phyloP scores from a whole-genome alignment of 2,329 filamentous ascomycete species.

The Stachybotrys chlorohalonatus region DNA sequence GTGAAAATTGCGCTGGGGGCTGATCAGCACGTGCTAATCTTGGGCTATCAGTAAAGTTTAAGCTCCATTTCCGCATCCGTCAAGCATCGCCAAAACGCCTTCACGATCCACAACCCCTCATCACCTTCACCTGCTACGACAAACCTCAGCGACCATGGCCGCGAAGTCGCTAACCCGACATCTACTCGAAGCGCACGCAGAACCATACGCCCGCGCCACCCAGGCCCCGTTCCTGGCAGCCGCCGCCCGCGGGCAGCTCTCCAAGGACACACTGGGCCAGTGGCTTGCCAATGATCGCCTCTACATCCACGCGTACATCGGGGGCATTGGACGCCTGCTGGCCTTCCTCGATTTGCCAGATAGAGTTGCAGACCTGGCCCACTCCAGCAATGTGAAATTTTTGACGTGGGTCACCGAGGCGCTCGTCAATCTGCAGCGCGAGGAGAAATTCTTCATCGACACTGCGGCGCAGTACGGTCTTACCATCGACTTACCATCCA shows the following conservation, averaged over 20 bases:
- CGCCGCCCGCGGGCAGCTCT: slow-evolving; percentile 53
- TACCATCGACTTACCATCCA: slow-evolving; percentile 28
- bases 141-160: neutral
- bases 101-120: neutral
- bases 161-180: neutral
- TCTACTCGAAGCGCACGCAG: neutral
- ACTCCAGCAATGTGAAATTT: slow-evolving; percentile 36
- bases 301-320: slow-evolving; percentile 62
- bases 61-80: too few relatives aligned
- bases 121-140: neutral
- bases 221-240: slow-evolving; percentile 57
- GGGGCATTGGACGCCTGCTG: slow-evolving; percentile 56
- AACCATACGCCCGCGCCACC: slow-evolving; percentile 43
- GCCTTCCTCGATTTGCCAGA: slow-evolving; percentile 39
- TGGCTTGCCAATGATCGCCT: slow-evolving; percentile 68
- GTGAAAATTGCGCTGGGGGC: too few relatives aligned
- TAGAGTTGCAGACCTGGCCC: slow-evolving; percentile 28
- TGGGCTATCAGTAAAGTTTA: too few relatives aligned
- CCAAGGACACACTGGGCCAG: slow-evolving; percentile 44
- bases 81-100: neutral
- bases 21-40: too few relatives aligned
- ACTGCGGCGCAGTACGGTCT: slow-evolving; percentile 53
- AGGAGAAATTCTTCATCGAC: slow-evolving; percentile 59
- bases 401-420: slow-evolving; percentile 55
- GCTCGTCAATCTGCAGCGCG: slow-evolving; percentile 56